Conservation (phyloP, 441 rosid genomes). For the Adansonia rubrostipa region DNA sequence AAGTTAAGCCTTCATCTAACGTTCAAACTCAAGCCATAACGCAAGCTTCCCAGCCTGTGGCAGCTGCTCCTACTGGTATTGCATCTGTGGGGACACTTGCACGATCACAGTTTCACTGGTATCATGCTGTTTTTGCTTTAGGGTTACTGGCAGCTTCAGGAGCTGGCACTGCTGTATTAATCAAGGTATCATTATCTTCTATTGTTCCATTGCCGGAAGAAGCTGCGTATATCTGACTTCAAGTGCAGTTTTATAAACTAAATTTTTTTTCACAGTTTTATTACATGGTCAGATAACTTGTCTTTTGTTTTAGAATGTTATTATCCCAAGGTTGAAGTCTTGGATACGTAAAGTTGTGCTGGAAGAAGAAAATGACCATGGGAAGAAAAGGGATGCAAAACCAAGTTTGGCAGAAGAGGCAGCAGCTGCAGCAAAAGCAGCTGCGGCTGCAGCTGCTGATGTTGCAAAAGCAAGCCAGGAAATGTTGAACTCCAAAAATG, state of each 20-base stretch:
- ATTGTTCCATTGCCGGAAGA: neutral
- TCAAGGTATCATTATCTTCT: constrained; percentile 59
- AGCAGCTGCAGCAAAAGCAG: constrained; percentile 90
- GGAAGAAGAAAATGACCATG: constrained; percentile 67
- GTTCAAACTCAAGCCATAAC: constrained; percentile 55
- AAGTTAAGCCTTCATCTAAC: constrained; percentile 51
- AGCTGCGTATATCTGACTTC: constrained; percentile 1
- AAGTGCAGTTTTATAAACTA: neutral
- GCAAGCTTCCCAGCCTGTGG: constrained; percentile 62
- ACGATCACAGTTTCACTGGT: constrained; percentile 64
- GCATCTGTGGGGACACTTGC: constrained; percentile 44
- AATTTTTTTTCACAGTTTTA: neutral
- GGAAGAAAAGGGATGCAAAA: constrained; percentile 46
- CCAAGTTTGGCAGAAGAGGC: constrained; percentile 92
- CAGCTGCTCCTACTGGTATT: constrained; percentile 52
- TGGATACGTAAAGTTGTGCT: constrained; percentile 80
- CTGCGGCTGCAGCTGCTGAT: constrained; percentile 88
- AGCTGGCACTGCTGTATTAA: constrained; percentile 76
- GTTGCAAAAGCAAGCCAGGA: constrained; percentile 91
- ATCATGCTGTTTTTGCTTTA: constrained; percentile 75
- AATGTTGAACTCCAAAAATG: constrained; percentile 64
- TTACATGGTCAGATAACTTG: constrained; percentile 14
- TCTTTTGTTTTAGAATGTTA: constrained; percentile 61
- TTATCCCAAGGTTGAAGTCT: constrained; percentile 78
- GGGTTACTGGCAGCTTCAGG: constrained; percentile 85